Base-by-base conservation (phyloP, 1,139 yeast species). In the Diutina mesorugosa region DNA sequence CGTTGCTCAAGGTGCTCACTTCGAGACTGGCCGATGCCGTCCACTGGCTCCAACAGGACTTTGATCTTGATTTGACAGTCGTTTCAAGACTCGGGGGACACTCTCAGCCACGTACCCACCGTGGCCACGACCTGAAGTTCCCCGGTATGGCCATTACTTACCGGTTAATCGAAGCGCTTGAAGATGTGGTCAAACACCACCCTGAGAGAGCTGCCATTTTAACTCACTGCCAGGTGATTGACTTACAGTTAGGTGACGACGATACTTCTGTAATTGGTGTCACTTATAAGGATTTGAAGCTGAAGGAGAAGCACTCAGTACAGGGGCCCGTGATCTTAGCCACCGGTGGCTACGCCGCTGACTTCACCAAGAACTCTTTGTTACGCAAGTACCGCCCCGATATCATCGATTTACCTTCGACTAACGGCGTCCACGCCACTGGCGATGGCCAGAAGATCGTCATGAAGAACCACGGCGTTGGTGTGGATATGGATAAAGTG, bases 141-240 rank as follows among this genome's bases (percentile, higher is more conserved):
- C 91, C 95, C 2, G 95, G 95, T 0, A 84, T 83, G 80, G 90
- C 89, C 48, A 85, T 87, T 57, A 82, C 90, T 9, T 81, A 83
- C 61, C 77, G 80, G 38, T 69, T 87, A 57, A 73, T 83, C 60
- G 82, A 81, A 59, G 74, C 74, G 45, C 69, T 85, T 56, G 84
- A 84, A 60, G 69, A 70, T 38, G 65, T 79, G 58, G 76, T 81
- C 7, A 77, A 75, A 52, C 64, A 67, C 3, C 75, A 78, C 57
- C 86, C 88, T 1, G 68, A 73, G 4, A 67, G 85, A 47, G 81
- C 84, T 9, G 68, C 69, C 55, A 76, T 86, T 55, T 67, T 76
- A 59, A 75, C 82, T 59, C 78, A 81, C 57, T 70, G 81, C 29
- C 85, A 82, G 59, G 83, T 86, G 46, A 71, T 80, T 30, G 84